Percentiles rank a stretch among this genome's conserved stretches.
phyloP scores from a whole-genome alignment of 371 early-diverging fungal species.

The Smittium mucronatum region DNA sequence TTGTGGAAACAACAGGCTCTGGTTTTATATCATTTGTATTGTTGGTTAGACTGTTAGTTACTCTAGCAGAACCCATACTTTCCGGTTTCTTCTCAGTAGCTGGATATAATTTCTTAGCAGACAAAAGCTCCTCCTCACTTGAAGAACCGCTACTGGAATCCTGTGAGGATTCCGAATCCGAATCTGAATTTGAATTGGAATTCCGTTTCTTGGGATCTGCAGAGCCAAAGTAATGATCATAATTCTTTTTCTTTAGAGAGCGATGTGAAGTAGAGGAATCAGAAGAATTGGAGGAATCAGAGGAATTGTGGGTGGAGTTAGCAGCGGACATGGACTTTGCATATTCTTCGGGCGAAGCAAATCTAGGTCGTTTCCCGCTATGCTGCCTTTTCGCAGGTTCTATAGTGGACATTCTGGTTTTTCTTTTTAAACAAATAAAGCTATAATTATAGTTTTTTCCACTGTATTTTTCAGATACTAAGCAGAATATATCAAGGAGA shows the following conservation, averaged over 20 bases:
- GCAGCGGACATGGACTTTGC: slow-evolving; percentile 3
- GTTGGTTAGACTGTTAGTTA: not conserved
- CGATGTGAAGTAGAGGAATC: not conserved
- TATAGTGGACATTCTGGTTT: not conserved
- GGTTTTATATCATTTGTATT: not conserved
- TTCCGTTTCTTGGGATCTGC: not conserved
- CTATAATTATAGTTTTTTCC: no score
- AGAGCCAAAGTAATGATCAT: not conserved
- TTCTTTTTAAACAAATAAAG: no score
- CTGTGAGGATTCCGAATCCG: not conserved
- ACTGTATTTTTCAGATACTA: no score
- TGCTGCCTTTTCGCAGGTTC: not conserved
- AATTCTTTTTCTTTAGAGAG: not conserved
- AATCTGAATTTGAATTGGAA: not conserved
- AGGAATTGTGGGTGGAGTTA: not conserved
- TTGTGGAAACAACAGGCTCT: not conserved
- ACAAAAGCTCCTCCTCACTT: not conserved
- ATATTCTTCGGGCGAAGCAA: slow-evolving; percentile 4
- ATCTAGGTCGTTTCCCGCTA: not conserved
- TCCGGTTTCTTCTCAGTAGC: not conserved
- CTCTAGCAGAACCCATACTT: not conserved
- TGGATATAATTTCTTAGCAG: not conserved
- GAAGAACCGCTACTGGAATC: not conserved
- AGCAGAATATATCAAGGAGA: no score
- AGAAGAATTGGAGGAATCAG: not conserved